Base-by-base conservation (phyloP, 1,284 basidiomycete species). In the Melanopsichium pennsylvanicum region DNA sequence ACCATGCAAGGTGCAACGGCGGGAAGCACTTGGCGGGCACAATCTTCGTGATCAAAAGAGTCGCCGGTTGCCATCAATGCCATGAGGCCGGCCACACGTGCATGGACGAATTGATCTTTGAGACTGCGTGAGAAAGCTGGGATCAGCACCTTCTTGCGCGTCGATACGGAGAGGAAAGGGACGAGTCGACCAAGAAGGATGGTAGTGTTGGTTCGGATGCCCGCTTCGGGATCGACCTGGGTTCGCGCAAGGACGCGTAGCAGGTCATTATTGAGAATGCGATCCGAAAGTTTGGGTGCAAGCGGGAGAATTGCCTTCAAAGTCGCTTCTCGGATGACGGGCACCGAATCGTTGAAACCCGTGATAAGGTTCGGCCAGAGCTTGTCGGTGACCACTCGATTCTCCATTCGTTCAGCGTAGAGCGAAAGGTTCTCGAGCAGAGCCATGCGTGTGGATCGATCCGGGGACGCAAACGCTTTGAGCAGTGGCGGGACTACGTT, bases 201-300 rank as follows among this genome's bases (percentile, higher is more conserved):
- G 77, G 93, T 97, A 0, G 95, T 97, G 79, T 98, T 98, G 12
- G 95, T 98, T 35, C 96, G 88, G 75, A 98, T 97, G 1, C 93
- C 94, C 0, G 94, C 87, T 82, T 97, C 95, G 0, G 88, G 84
- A 78, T 98, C 95, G 16, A 87, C 88, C 83, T 98, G 96, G 82
- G 92, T 90, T 74, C 92, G 92, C 2, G 95, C 95, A 16, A 99
- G 87, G 63, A 91, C 87, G 4, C 94, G 89, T 2, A 98, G 86
- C 25, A 98, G 87, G 61, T 99, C 96, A 72, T 98, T 98, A 83
- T 98, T 99, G 37, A 98, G 86, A 35, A 97, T 88, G 1, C 95
- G 89, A 69, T 97, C 93, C 42, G 85, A 91, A 22, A 81, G 55
- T 39, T 97, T 95, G 18, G 90, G 87, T 0, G 93, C 87, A 9